A percentile compares a stretch with the other conserved stretches of the same genome.
Evolutionary conservation across 2,329 filamentous ascomycete genomes (phyloP).

Genomic region (Cercospora janseana): DNA sequence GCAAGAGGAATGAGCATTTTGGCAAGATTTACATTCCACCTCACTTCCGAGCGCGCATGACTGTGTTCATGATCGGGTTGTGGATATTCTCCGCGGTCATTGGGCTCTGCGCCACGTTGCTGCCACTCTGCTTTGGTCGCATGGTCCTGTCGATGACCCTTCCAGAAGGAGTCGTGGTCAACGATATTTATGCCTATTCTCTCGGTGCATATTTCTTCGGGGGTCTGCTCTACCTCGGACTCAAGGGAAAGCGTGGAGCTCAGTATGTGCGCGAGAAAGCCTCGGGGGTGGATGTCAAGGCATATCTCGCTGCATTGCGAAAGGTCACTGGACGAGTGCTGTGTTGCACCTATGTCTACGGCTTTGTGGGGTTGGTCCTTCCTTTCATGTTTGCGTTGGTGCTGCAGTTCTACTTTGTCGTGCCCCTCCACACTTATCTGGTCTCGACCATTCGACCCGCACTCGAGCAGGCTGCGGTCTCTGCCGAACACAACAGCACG

Average conservation of each 20-base stretch:
- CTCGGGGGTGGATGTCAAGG: constrained; percentile 24
- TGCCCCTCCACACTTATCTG: constrained; percentile 81
- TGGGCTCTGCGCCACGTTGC: constrained; percentile 78
- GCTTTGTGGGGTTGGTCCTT: constrained; percentile 71
- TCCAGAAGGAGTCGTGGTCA: constrained; percentile 70
- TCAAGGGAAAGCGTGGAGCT: constrained; percentile 24
- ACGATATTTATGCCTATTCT: constrained; percentile 95
- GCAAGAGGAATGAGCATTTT: constrained; percentile 46
- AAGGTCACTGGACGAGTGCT: constrained; percentile 39
- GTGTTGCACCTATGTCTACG: constrained; percentile 71
- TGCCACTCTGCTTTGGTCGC: constrained; percentile 83
- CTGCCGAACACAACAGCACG: background rate
- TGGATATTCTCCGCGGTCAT: constrained; percentile 91
- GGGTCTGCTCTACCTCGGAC: constrained; percentile 58
- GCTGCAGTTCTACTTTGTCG: constrained; percentile 82
- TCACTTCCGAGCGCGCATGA: constrained; percentile 75
- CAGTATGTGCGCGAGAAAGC: constrained; percentile 22
- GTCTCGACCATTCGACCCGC: constrained; percentile 18
- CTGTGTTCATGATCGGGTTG: constrained; percentile 81
- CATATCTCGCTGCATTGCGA: constrained; percentile 28
- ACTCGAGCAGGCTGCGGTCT: constrained; percentile 22
- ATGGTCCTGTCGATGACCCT: constrained; percentile 71
- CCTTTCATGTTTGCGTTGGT: constrained; percentile 76
- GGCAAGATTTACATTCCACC: constrained; percentile 72
- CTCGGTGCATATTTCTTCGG: constrained; percentile 82